These are phyloP conservation scores for Aspergillus sclerotioniger DNA, from an alignment of 495 filamentous ascomycete species.

Conservation along the genomic window DNA sequence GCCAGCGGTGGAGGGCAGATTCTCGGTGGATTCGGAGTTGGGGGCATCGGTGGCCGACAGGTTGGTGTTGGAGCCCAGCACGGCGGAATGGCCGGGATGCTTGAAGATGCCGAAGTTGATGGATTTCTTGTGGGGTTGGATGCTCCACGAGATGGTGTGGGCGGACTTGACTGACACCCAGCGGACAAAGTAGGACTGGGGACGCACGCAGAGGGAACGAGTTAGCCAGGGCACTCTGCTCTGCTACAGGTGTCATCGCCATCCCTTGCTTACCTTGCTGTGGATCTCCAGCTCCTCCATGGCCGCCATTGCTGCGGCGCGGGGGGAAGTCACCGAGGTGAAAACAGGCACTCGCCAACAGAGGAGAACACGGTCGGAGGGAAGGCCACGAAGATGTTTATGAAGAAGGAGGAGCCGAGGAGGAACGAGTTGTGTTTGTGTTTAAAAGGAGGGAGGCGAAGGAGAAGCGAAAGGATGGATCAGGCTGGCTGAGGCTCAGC, in stretches of 20 bases:
- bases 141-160: slow-evolving; percentile 95
- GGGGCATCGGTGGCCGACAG: slow-evolving; percentile 41
- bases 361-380: too few species aligned
- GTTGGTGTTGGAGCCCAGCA: slow-evolving; percentile 46
- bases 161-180: slow-evolving; percentile 89
- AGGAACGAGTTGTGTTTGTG: too few species aligned
- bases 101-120: slow-evolving; percentile 98
- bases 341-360: too few species aligned
- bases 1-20: slow-evolving; percentile 32
- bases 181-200: slow-evolving; percentile 91
- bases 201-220: slow-evolving; percentile 3
- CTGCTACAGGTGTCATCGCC: slow-evolving; percentile 1
- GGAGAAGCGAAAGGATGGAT: too few species aligned
- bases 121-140: slow-evolving; percentile 96
- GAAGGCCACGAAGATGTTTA: too few species aligned
- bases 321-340: slow-evolving; percentile 11
- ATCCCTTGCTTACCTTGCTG: slow-evolving; percentile 71
- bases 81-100: slow-evolving; percentile 70
- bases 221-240: slow-evolving; percentile 1
- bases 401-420: too few species aligned
- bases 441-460: too few species aligned
- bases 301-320: slow-evolving; percentile 65
- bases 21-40: slow-evolving; percentile 44
- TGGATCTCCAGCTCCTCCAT: slow-evolving; percentile 98
- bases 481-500: too few species aligned